Evolutionary conservation across 768 basidiomycete species (phyloP).

Genomic region (Xanthoconium purpureum): DNA sequence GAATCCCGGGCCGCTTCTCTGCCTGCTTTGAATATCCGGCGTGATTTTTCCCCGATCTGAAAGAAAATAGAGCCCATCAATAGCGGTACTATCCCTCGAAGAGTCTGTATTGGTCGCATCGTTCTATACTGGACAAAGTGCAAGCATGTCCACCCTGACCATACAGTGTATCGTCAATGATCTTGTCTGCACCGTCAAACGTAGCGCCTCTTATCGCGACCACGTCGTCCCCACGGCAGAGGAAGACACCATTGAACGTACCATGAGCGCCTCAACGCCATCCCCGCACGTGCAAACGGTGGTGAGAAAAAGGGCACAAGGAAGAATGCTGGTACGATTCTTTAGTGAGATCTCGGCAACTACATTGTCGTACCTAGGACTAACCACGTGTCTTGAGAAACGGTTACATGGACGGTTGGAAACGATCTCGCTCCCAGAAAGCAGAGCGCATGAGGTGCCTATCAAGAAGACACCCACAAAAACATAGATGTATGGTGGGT

Average conservation of each 20-base stretch:
- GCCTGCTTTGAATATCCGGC: no score
- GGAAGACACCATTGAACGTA: conserved; percentile 36
- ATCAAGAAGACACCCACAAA: conserved; percentile 44
- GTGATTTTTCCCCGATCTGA: no score
- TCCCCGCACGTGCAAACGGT: conserved; percentile 64
- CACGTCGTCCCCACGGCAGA: conserved; percentile 61
- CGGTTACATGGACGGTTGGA: conserved; percentile 56
- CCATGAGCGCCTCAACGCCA: conserved; percentile 61
- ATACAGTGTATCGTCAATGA: conserved; percentile 19
- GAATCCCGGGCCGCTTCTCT: conserved; percentile 8
- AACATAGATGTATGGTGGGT: conserved; percentile 10
- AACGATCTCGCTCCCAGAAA: conserved; percentile 70
- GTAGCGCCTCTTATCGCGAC: conserved; percentile 78
- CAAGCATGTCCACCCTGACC: no score
- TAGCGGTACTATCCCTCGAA: no score
- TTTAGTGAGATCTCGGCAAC: conserved; percentile 67
- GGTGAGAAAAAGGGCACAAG: conserved; percentile 65
- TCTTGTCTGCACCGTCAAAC: conserved; percentile 67
- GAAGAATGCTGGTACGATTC: conserved; percentile 82
- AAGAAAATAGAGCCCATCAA: no score
- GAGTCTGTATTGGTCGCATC: no score
- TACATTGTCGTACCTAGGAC: conserved; percentile 77
- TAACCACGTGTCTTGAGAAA: conserved; percentile 50
- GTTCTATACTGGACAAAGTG: no score
- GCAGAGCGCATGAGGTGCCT: conserved; percentile 68